phyloP scores from a whole-genome alignment of 192 early-diverging fungal species.

The Pilobolus umbonatus region DNA sequence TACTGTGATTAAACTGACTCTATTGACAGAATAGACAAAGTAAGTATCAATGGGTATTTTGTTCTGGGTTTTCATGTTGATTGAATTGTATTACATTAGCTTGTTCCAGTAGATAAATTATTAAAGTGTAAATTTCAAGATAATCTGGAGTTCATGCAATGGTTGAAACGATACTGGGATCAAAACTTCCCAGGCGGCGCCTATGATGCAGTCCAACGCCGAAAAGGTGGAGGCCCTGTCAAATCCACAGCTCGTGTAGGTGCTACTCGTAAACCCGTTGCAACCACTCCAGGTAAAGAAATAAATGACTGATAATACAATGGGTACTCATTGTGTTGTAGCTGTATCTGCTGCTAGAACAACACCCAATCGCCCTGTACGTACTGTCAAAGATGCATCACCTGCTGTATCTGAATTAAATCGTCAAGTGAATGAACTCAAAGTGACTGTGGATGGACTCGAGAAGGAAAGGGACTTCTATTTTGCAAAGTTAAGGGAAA shows the following conservation, averaged over 20 bases:
- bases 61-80: not conserved
- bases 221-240: conserved; percentile 33
- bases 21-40: conserved; percentile 68
- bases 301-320: not conserved
- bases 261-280: conserved; percentile 23
- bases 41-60: conserved; percentile 29
- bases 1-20: not conserved
- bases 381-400: too few species aligned
- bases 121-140: conserved; percentile 98
- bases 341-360: conserved; percentile 13
- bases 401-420: too few species aligned
- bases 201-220: conserved; percentile 79
- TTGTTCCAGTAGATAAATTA: conserved; percentile 83
- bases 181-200: conserved; percentile 73
- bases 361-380: too few species aligned
- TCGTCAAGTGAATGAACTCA: conserved; percentile 74
- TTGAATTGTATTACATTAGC: conserved; percentile 33
- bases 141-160: conserved; percentile 97
- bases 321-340: conserved; percentile 13
- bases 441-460: conserved; percentile 82
- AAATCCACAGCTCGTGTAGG: conserved; percentile 35
- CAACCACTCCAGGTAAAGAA: conserved; percentile 3
- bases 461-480: conserved; percentile 99
- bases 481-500: conserved; percentile 89
- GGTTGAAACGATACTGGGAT: conserved; percentile 93